Percentiles rank a stretch among this genome's conserved stretches.
Evolutionary conservation across 148 eudicot species (phyloP).

Genomic region (Rheum nobile): DNA sequence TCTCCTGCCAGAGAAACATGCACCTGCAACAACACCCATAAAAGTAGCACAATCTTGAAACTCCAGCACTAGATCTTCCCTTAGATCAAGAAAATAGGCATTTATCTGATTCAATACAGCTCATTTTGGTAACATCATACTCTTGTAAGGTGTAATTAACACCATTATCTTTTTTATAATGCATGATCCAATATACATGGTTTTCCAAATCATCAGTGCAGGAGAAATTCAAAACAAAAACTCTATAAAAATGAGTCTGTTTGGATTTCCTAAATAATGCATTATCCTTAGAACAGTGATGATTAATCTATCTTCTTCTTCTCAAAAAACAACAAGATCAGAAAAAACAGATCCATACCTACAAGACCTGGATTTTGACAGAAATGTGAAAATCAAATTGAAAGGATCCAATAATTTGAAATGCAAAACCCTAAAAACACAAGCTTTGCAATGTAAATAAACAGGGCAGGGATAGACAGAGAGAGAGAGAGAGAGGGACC

Average conservation of each 20-base stretch:
- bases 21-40: slow-evolving; percentile 46
- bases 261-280: too few relatives aligned
- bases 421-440: neutral
- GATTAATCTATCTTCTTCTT: neutral
- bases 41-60: neutral
- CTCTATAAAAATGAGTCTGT: neutral
- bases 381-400: too few relatives aligned
- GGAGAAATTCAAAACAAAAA: neutral
- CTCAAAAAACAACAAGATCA: neutral
- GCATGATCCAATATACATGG: neutral
- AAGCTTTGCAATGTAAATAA: neutral
- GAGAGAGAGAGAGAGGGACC: slow-evolving; percentile 26
- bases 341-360: too few relatives aligned
- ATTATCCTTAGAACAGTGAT: too few relatives aligned
- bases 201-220: neutral
- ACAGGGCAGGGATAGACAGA: too few relatives aligned
- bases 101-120: neutral
- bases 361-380: too few relatives aligned
- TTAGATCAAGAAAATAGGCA: neutral
- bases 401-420: neutral
- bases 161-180: neutral
- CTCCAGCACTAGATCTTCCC: neutral
- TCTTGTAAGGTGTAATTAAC: too few relatives aligned
- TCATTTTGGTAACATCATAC: too few relatives aligned
- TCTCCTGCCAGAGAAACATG: slow-evolving; percentile 90